Evolutionary conservation across 495 filamentous ascomycete genomes (phyloP), one percentile per base, ranked within the genome.

Genomic region (Articulospora tetracladia): DNA sequence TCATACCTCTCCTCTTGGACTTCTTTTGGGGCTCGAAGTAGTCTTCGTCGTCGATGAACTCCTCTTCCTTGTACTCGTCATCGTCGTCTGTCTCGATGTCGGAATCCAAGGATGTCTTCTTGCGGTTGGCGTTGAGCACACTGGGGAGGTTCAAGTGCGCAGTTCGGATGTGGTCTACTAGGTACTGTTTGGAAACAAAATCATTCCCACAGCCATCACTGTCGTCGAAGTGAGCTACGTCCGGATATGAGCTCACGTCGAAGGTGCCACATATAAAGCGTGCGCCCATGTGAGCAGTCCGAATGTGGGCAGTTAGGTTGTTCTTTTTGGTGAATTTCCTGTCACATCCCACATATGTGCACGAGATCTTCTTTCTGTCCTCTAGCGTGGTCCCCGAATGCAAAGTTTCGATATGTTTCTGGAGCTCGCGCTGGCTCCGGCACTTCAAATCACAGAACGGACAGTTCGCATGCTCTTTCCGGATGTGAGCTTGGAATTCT

Each of bases 151-250:
- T 84, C 34, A 94, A 67, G 69, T 97, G 92, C 0, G 86, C 73
- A 11, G 83, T 90, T 22, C 89, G 85, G 39, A 95, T 79, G 63
- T 97, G 92, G 49, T 91, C 87, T 72, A 92, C 89, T 0, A 97
- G 76, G 51, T 80, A 84, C n/a, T 79, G 74, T 69, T 92, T 93
- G 59, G 84, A 85, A 24, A 76, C 75, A 61, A 91, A 92, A 19
- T 76, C 76, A 53, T 81, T 78, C 0, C 85, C 87, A 65, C 92
- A 97, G 2, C 87, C 89, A 55, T 79, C 73, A 30, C 81, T 69
- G 25, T 79, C 81, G 57, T 83, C 74, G 88, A 90, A 93, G n/a
- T 75, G 74, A 4, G 68, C 68, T 1, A 92, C 73, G 46, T 82
- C 83, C n/a, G 79, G 80, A 10, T 79, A 78, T 0, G 69, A 66